Percentiles rank a stretch among this genome's conserved stretches.
Conservation (phyloP, 2,329 filamentous ascomycete species). For the Pleomassaria siparia region DNA sequence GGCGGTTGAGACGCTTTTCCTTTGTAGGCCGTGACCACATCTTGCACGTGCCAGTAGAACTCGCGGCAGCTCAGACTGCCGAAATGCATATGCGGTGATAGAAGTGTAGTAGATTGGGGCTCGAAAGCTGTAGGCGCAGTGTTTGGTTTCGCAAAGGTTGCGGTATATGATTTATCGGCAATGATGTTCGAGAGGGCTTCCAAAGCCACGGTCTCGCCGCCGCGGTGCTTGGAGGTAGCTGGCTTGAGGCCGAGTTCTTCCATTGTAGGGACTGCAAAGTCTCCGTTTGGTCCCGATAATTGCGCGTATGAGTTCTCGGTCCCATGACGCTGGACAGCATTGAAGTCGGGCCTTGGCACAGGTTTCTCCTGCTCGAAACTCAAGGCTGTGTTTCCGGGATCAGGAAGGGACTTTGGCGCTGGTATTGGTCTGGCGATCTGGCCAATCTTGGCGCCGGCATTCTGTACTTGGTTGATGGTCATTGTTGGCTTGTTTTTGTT, state of each 20-base stretch:
- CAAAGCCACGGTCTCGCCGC: constrained; percentile 69
- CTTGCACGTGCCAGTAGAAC: constrained; percentile 72
- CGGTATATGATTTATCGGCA: constrained; percentile 65
- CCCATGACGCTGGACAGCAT: constrained; percentile 56
- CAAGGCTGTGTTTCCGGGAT: constrained; percentile 64
- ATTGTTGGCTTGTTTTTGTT: constrained; percentile 73
- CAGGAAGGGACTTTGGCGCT: constrained; percentile 61
- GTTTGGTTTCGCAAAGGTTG: constrained; percentile 74
- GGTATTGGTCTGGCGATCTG: constrained; percentile 63
- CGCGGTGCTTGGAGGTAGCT: constrained; percentile 67
- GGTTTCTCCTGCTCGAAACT: constrained; percentile 60
- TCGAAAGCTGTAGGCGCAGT: constrained; percentile 74
- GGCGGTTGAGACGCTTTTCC: constrained; percentile 61
- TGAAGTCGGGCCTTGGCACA: constrained; percentile 59
- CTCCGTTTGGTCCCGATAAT: constrained; percentile 66
- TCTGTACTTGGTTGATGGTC: constrained; percentile 68
- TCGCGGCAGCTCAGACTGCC: constrained; percentile 69
- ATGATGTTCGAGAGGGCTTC: constrained; percentile 61
- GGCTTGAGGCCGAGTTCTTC: constrained; percentile 64
- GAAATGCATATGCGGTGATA: constrained; percentile 75
- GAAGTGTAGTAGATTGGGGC: constrained; percentile 71
- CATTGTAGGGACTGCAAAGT: constrained; percentile 72
- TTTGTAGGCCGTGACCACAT: constrained; percentile 60
- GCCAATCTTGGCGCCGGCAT: constrained; percentile 62
- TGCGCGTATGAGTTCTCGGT: constrained; percentile 60